Evolutionary conservation across 345 rosid genomes (phyloP).

Genomic region (Euphorbia lathyris): DNA sequence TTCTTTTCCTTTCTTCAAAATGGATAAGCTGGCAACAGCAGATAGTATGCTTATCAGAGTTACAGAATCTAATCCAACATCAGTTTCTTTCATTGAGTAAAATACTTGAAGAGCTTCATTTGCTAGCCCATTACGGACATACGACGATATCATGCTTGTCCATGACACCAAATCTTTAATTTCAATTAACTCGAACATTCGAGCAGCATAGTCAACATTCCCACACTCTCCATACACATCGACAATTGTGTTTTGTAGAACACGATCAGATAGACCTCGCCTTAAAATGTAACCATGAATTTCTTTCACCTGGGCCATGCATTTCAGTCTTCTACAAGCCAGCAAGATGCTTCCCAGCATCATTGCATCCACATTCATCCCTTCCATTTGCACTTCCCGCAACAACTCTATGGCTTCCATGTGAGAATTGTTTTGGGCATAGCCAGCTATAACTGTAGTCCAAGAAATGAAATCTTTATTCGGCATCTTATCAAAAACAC

Average conservation of each 20-base stretch:
- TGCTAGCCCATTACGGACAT: conserved; percentile 52
- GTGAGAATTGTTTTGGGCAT: conserved; percentile 56
- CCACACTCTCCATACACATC: conserved; percentile 70
- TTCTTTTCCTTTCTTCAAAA: conserved; percentile 71
- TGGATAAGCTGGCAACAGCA: conserved; percentile 59
- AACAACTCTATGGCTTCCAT: conserved; percentile 44
- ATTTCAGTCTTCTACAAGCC: conserved; percentile 50
- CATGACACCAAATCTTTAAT: conserved; percentile 75
- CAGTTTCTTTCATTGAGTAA: conserved; percentile 46
- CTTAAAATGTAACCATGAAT: conserved; percentile 60
- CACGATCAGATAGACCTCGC: conserved; percentile 52
- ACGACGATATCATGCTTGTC: conserved; percentile 87
- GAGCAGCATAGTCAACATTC: conserved; percentile 52
- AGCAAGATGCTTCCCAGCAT: conserved; percentile 75
- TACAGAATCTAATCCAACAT: conserved; percentile 55
- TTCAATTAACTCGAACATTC: conserved; percentile 46
- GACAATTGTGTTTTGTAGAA: conserved; percentile 54
- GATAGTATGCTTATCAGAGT: conserved; percentile 58
- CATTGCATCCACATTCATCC: conserved; percentile 50
- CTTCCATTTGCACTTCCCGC: conserved; percentile 42
- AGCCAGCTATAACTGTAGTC: conserved; percentile 74
- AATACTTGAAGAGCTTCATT: conserved; percentile 57
- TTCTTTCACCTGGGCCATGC: conserved; percentile 49
- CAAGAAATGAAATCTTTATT: conserved; percentile 71
- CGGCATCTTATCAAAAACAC: conserved; percentile 48